phyloP scores from a whole-genome alignment of 352 stramenopile genomes.

The Pythium phragmiticola region DNA sequence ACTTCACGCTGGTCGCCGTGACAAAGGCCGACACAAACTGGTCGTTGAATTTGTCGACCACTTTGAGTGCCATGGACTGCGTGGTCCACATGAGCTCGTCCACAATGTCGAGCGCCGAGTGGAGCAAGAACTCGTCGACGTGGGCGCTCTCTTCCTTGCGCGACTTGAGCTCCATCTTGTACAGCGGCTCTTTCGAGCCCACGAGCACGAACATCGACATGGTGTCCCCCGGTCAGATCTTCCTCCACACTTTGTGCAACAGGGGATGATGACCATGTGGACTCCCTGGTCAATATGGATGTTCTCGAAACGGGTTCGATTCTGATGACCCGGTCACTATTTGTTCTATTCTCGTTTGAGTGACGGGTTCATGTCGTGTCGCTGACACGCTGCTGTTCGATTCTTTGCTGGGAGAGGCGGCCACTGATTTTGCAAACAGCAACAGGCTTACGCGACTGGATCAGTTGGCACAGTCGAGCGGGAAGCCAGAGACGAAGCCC shows the following conservation, averaged over 20 bases:
- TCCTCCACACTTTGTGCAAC: background rate
- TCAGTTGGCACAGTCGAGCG: conserved; percentile 1
- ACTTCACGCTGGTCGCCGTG: conserved; percentile 94
- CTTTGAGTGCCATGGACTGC: conserved; percentile 90
- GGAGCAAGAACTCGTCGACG: conserved; percentile 97
- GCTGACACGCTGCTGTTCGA: conserved; percentile 8
- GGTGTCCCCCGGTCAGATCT: background rate
- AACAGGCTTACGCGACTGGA: conserved; percentile 6
- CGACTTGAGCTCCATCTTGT: conserved; percentile 86
- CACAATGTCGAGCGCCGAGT: conserved; percentile 96
- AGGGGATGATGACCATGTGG: background rate
- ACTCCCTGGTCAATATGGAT: conserved; percentile 6
- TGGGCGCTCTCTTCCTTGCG: conserved; percentile 85
- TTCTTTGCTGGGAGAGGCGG: conserved; percentile 8
- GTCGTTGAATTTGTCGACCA: conserved; percentile 96
- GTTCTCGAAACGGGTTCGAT: conserved; percentile 1
- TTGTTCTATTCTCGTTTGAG: background rate
- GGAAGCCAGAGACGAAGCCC: conserved; percentile 8
- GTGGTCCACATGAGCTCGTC: conserved; percentile 95
- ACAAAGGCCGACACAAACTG: conserved; percentile 96
- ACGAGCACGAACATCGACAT: conserved; percentile 89
- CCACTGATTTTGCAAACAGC: conserved; percentile 23
- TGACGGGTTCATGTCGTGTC: conserved; percentile 10
- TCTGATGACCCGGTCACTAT: background rate
- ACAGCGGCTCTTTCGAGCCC: conserved; percentile 82